A percentile compares a stretch with the other conserved stretches of the same genome.
phyloP scores from a whole-genome alignment of 192 early-diverging fungal species.

The Coemansia sp. region DNA sequence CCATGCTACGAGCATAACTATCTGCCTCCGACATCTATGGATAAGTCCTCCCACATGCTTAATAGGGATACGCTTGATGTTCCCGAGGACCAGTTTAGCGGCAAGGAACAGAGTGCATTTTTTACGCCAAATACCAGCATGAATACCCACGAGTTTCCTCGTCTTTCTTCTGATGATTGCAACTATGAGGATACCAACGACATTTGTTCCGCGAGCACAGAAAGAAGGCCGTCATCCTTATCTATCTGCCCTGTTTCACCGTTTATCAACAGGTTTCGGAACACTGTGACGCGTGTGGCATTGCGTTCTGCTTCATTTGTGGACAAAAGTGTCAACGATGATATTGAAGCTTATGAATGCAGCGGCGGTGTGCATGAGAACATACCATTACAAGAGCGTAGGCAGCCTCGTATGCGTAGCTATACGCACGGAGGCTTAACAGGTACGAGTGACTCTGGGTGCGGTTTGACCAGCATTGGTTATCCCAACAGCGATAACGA shows the following conservation, averaged over 20 bases:
- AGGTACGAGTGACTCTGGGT: background rate
- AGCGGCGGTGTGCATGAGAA: background rate
- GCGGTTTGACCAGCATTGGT: background rate
- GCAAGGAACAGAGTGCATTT: background rate
- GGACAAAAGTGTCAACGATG: constrained; percentile 28
- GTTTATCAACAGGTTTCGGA: constrained; percentile 19
- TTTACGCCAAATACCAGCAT: background rate
- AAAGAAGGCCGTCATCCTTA: constrained; percentile 3
- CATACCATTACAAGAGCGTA: background rate
- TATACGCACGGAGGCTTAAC: background rate
- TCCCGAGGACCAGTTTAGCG: background rate
- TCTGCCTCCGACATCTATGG: background rate
- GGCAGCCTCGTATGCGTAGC: background rate
- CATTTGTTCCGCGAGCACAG: background rate
- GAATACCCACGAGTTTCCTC: constrained; percentile 25
- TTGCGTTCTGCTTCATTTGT: constrained; percentile 32
- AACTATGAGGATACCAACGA: background rate
- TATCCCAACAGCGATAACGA: background rate
- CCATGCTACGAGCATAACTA: background rate
- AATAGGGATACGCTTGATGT: background rate
- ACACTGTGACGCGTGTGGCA: constrained; percentile 23
- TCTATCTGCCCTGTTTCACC: constrained; percentile 14
- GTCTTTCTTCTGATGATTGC: constrained; percentile 13
- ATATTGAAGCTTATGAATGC: constrained; percentile 22
- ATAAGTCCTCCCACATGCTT: background rate